phyloP scores from a whole-genome alignment of 2,329 filamentous ascomycete genomes.

The Cladophialophora immunda region DNA sequence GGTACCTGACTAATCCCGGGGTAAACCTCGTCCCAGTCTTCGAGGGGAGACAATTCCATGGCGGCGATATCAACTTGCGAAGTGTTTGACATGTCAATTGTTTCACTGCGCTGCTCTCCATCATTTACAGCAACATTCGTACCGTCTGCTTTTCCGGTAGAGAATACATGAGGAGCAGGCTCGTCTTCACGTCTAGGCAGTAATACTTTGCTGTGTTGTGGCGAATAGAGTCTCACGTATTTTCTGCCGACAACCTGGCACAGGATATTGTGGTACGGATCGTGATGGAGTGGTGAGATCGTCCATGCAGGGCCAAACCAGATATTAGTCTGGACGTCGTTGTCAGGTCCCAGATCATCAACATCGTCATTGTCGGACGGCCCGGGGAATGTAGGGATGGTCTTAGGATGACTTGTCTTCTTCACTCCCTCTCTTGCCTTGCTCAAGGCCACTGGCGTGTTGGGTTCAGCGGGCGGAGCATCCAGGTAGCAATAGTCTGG shows the following conservation, averaged over 20 bases:
- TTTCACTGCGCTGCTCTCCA: slow-evolving; percentile 63
- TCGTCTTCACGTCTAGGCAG: slow-evolving; percentile 63
- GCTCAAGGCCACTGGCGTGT: slow-evolving; percentile 55
- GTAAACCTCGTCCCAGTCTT: slow-evolving; percentile 57
- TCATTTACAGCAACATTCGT: slow-evolving; percentile 20
- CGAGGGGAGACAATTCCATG: slow-evolving; percentile 63
- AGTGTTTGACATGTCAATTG: slow-evolving; percentile 91
- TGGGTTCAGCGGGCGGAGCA: slow-evolving; percentile 65
- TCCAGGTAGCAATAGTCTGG: slow-evolving; percentile 85
- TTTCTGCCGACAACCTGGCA: slow-evolving; percentile 89
- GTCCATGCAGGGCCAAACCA: slow-evolving; percentile 92
- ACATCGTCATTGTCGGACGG: slow-evolving; percentile 36
- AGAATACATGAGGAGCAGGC: slow-evolving; percentile 35
- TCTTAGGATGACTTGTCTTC: slow-evolving; percentile 24
- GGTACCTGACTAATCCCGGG: slow-evolving; percentile 66
- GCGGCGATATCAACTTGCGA: slow-evolving; percentile 79
- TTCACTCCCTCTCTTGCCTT: slow-evolving; percentile 40
- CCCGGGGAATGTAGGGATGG: slow-evolving; percentile 34
- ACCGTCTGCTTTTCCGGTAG: slow-evolving; percentile 1
- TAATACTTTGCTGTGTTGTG: slow-evolving; percentile 65
- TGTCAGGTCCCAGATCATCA: slow-evolving; percentile 32
- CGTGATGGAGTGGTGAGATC: slow-evolving; percentile 91
- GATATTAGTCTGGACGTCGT: slow-evolving; percentile 72
- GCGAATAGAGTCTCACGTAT: slow-evolving; percentile 88
- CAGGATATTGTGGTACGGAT: slow-evolving; percentile 92